Conservation (phyloP, 2,329 filamentous ascomycete genomes). For the Cytospora mali region DNA sequence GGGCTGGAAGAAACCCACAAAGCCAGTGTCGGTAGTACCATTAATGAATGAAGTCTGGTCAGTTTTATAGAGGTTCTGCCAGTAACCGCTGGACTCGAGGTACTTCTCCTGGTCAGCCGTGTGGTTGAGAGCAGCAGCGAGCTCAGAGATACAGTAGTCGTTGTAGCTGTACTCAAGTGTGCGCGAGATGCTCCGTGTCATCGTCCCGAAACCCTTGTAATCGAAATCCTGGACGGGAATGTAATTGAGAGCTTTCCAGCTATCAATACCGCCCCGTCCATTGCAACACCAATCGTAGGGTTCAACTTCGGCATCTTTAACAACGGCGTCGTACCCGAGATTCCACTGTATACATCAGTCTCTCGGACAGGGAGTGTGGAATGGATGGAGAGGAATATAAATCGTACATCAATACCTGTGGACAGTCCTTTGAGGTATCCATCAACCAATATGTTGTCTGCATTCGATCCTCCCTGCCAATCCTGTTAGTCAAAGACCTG, state of each 20-base stretch:
- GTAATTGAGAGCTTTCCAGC: conserved; percentile 72
- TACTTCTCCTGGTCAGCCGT: conserved; percentile 62
- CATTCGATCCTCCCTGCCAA: conserved; percentile 70
- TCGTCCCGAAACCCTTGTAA: conserved; percentile 64
- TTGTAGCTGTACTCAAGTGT: conserved; percentile 80
- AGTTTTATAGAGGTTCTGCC: conserved; percentile 66
- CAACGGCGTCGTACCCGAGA: conserved; percentile 68
- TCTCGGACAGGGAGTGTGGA: too few relatives aligned
- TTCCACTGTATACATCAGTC: conserved; percentile 54
- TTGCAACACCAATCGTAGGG: conserved; percentile 71
- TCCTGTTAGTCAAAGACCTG: neutral
- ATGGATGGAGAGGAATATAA: conserved; percentile 6
- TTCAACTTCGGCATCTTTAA: conserved; percentile 73
- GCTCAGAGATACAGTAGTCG: conserved; percentile 69
- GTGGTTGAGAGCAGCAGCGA: conserved; percentile 60
- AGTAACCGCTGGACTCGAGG: conserved; percentile 60
- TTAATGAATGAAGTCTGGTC: conserved; percentile 58
- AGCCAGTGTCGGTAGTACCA: conserved; percentile 50
- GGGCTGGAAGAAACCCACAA: conserved; percentile 71
- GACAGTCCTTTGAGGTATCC: conserved; percentile 67
- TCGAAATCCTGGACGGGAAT: conserved; percentile 73
- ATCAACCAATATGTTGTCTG: conserved; percentile 69
- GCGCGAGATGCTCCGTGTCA: conserved; percentile 71
- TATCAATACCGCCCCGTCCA: conserved; percentile 70
- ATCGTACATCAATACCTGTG: conserved; percentile 53